phyloP scores from a whole-genome alignment of 129 eudicot genomes.

The Scalesia atractyloides region DNA sequence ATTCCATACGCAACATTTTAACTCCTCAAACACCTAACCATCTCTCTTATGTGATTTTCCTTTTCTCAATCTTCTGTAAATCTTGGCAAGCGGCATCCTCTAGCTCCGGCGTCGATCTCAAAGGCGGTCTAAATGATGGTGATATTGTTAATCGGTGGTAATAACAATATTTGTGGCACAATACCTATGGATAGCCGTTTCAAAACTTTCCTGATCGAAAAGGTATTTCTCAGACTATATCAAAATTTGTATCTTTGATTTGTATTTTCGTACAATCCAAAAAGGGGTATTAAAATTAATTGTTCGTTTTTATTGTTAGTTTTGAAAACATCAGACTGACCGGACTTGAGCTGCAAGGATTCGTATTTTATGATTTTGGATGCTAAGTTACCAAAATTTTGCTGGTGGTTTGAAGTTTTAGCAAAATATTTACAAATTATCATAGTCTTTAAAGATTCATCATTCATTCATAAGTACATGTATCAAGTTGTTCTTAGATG shows the following conservation, averaged over 20 bases:
- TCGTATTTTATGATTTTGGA: slow-evolving; percentile 78
- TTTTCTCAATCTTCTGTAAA: no score
- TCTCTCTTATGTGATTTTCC: no score
- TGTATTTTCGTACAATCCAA: background rate
- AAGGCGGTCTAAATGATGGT: no score
- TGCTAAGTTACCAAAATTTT: slow-evolving; percentile 37
- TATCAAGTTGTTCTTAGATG: background rate
- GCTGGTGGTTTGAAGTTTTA: slow-evolving; percentile 14
- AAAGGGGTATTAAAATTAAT: background rate
- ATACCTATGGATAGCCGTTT: slow-evolving; percentile 89
- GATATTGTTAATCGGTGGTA: no score
- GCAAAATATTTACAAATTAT: background rate
- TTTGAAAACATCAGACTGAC: slow-evolving; percentile 59
- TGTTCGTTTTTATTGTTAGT: slow-evolving; percentile 35
- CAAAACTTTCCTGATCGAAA: slow-evolving; percentile 52
- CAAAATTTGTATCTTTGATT: slow-evolving; percentile 7
- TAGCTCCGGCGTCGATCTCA: no score
- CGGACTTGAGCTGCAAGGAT: slow-evolving; percentile 88
- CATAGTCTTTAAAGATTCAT: no score
- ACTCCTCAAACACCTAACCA: no score
- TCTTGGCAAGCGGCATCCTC: no score
- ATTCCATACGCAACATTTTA: no score
- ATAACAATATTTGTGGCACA: slow-evolving; percentile 84
- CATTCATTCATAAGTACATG: no score
- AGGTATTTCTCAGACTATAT: slow-evolving; percentile 35